A percentile compares a stretch with the other conserved stretches of the same genome.
These are phyloP conservation scores for Ambrosiella beaveri DNA, from an alignment of 2,329 filamentous ascomycete genomes.

Conservation along the genomic window DNA sequence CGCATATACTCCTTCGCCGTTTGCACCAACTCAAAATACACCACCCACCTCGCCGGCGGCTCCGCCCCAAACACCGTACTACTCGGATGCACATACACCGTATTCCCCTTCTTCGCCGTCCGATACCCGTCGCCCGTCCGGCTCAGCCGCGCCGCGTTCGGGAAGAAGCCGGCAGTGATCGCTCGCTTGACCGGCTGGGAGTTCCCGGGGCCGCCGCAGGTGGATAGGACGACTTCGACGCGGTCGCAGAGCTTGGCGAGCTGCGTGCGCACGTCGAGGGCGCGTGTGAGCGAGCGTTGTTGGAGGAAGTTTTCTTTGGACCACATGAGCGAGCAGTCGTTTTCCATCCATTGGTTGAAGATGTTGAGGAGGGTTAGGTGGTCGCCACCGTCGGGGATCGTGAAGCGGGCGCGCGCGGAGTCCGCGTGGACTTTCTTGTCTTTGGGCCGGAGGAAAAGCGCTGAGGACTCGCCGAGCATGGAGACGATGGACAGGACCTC, in stretches of 20 bases:
- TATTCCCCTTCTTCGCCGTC: slow-evolving; percentile 77
- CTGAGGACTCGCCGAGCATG: slow-evolving; percentile 76
- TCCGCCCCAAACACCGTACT: slow-evolving; percentile 63
- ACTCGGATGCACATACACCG: slow-evolving; percentile 81
- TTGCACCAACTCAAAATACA: slow-evolving; percentile 71
- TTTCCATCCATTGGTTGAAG: slow-evolving; percentile 90
- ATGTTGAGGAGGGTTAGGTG: slow-evolving; percentile 79
- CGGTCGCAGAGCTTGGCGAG: slow-evolving; percentile 82
- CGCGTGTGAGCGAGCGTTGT: slow-evolving; percentile 72
- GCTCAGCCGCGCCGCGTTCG: slow-evolving; percentile 72
- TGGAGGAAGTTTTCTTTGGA: slow-evolving; percentile 85
- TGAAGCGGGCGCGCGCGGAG: slow-evolving; percentile 75
- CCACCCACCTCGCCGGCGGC: slow-evolving; percentile 61
- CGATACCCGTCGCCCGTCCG: slow-evolving; percentile 75
- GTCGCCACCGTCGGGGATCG: slow-evolving; percentile 78
- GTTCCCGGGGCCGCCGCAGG: slow-evolving; percentile 48
- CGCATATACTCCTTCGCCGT: slow-evolving; percentile 89
- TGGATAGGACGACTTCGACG: slow-evolving; percentile 63
- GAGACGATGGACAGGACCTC: slow-evolving; percentile 87
- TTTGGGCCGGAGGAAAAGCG: slow-evolving; percentile 86
- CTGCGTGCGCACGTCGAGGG: slow-evolving; percentile 83
- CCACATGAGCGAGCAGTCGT: slow-evolving; percentile 78
- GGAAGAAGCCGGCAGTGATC: slow-evolving; percentile 83
- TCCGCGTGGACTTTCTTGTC: slow-evolving; percentile 97
- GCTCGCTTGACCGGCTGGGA: slow-evolving; percentile 63